Evolutionary conservation across 805 yeast genomes (phyloP), one percentile per base, ranked within the genome.

Genomic region (Wickerhamiella kurtzmanii): DNA sequence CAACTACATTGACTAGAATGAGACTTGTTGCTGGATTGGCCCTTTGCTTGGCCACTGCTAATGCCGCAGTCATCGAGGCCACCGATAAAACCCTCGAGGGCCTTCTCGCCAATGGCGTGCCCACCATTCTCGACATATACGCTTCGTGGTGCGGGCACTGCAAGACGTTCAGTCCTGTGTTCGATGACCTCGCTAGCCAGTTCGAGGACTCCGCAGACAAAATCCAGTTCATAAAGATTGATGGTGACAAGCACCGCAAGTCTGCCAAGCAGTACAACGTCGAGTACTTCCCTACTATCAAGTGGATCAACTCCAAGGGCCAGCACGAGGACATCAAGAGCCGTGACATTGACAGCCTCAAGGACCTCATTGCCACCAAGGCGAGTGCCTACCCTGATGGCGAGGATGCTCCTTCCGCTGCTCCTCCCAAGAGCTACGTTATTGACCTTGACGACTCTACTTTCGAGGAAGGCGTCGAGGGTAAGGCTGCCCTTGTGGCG

Each of bases 121-220:
- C 77, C 49, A 67, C 86, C 1, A 70, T 83, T 51, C 80, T 83
- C 50, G 78, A 82, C 61, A 73, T 81, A 57, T 76, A 72, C 56
- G 80, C 81, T 37, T 69, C 89, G 65, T 87, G 96, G 96, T 86
- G 95, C 73, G 88, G 94, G 41, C 95, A 87, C 70, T 86, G 96
- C 70, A 85, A 84, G 72, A 80, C 74, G 65, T 73, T 87, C 65
- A 88, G 88, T 36, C 95, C 95, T 57, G 70, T 72, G 45, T 86
- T 76, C 70, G 92, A 83, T 63, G 88, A 85, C 59, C 72, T 87
- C 56, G 89, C 92, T 44, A 78, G 70, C 35, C 56, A 76, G 44
- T 82, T 73, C 62, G 74, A 69, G 47, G 78, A 78, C 40, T 55
- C 56, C 11, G 44, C 50, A 3, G 70, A 69, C 16, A 61, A 63